Base-by-base conservation (phyloP, 305 asterid genomes). In the Plantago coronopus region DNA sequence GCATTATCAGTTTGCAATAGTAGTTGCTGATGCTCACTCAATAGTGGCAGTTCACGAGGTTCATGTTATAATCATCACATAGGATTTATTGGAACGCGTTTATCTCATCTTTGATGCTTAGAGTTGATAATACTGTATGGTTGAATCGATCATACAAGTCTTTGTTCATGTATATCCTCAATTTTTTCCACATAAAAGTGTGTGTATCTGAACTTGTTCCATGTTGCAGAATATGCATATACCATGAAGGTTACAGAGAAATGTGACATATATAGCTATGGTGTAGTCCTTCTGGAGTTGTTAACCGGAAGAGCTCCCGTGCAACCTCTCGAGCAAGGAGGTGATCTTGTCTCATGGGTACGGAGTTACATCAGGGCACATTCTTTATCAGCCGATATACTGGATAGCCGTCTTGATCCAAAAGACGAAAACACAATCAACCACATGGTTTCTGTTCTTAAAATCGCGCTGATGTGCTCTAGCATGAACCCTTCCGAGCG, bases 171-270 rank as follows among this genome's bases (percentile, higher is more conserved):
- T 15, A 9, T n/a, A 62, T 16, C 31, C 44, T 21, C 50, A 23
- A 61, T n/a, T 48, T 5, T 9, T 18, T n/a, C n/a, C n/a, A n/a
- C n/a, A n/a, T n/a, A n/a, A n/a, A 43, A 9, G 31, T 29, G 13
- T 7, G 8, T 4, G 23, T 18, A 49, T 34, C 46, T 23, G 66
- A 17, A 61, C 61, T n/a, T 14, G 51, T 49, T 12, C n/a, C 60
- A 45, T n/a, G 23, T 15, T 71, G 76, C 83, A 91, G 98, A 91
- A 72, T 91, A 91, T 21, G 98, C 98, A 2, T 91, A 82, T 80
- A 91, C 98, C 0, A 86, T 91, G 98, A 91, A 91, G 80, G 95
- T 91, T 25, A 88, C 98, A 0, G 98, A 91, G 69, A 91, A 91
- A 67, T 91, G 96, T 44, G 98, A 91, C 55, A 76, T 88, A 20